Conservation (phyloP, 2,329 filamentous ascomycete genomes). For the Penicillium verrucosum region DNA sequence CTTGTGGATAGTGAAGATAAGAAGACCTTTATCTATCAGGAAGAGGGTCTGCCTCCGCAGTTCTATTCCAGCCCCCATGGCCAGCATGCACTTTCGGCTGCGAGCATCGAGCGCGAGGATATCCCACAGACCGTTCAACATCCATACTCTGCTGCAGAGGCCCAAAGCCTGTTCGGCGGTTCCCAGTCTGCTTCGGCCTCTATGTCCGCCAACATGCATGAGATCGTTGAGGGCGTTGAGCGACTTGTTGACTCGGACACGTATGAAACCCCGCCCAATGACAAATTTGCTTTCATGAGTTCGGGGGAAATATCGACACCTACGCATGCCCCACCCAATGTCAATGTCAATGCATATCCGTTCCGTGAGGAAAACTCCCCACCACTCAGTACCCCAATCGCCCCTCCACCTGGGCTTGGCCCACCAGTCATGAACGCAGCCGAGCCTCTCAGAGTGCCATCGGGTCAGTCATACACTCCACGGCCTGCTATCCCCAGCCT, state of each 20-base stretch:
- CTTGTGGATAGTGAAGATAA: conserved; percentile 46
- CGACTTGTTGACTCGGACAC: conserved; percentile 41
- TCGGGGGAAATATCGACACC: conserved; percentile 24
- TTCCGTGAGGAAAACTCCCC: conserved; percentile 24
- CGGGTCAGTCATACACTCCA: conserved; percentile 34
- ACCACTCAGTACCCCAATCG: conserved; percentile 28
- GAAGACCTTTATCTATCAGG: conserved; percentile 52
- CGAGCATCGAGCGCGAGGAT: conserved; percentile 42
- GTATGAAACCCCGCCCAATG: conserved; percentile 34
- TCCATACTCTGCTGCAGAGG: conserved; percentile 25
- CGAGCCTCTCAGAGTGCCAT: conserved; percentile 20
- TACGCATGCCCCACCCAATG: conserved; percentile 20
- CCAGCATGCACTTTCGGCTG: conserved; percentile 39
- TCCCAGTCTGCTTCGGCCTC: conserved; percentile 50
- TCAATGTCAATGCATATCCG: conserved; percentile 15
- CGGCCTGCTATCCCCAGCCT: conserved; percentile 32
- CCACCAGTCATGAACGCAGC: conserved; percentile 22
- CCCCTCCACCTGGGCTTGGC: conserved; percentile 34
- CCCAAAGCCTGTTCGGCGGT: conserved; percentile 33
- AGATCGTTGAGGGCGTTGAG: conserved; percentile 40
- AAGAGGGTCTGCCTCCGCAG: conserved; percentile 52
- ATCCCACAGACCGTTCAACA: conserved; percentile 31
- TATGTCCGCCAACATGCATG: conserved; percentile 42
- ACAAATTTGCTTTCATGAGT: conserved; percentile 28
- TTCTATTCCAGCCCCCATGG: conserved; percentile 46